phyloP scores from a whole-genome alignment of 1,139 yeast genomes.

The Nakaseomyces uthaithaninus region DNA sequence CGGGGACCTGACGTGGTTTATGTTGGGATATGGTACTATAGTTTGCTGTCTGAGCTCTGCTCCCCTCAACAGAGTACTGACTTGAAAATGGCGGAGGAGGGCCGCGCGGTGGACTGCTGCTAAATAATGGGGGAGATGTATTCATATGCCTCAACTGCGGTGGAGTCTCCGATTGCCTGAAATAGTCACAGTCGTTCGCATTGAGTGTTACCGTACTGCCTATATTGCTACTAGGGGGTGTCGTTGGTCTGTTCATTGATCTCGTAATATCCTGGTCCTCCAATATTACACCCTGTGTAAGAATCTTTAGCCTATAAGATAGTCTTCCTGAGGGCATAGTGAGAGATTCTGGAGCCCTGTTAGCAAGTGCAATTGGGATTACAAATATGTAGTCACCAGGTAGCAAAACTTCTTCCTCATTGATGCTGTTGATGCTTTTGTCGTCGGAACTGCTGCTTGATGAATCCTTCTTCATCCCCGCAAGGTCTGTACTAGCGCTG shows the following conservation, averaged over 20 bases:
- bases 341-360: constrained; percentile 60
- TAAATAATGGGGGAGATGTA: background rate
- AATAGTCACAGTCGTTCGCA: background rate
- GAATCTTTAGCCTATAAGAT: constrained; percentile 9
- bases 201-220: background rate
- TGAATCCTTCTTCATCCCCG: constrained; percentile 7
- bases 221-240: background rate
- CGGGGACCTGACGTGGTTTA: background rate
- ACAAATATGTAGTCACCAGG: constrained; percentile 71
- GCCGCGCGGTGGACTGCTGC: background rate
- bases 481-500: constrained; percentile 7
- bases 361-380: constrained; percentile 59
- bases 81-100: constrained; percentile 2
- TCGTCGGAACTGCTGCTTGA: constrained; percentile 8
- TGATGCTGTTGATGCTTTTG: constrained; percentile 7
- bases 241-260: background rate
- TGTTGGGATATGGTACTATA: background rate
- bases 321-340: constrained; percentile 38
- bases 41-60: background rate
- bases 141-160: background rate
- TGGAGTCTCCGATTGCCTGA: background rate
- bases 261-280: background rate
- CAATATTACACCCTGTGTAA: background rate
- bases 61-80: background rate
- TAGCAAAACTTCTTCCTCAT: constrained; percentile 8